A percentile compares a stretch with the other conserved stretches of the same genome.
Conservation (phyloP, 2,329 filamentous ascomycete genomes). For the Eutypa lata region DNA sequence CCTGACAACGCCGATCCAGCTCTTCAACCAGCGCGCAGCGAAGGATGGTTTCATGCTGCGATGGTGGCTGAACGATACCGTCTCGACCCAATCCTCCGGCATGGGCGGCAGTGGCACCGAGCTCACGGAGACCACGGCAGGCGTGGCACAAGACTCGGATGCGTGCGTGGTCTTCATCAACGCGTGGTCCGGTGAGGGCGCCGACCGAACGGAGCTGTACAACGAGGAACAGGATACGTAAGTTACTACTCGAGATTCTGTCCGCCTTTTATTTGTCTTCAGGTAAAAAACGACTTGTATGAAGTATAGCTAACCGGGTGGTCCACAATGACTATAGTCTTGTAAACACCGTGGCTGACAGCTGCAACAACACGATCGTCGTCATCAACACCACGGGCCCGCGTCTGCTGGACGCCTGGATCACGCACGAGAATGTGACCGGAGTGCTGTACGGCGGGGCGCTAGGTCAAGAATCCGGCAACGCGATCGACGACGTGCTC, state of each 20-base stretch:
- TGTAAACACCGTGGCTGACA: conserved; percentile 55
- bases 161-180: conserved; percentile 62
- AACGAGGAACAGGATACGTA: conserved; percentile 37
- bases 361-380: conserved; percentile 67
- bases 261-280: neutral
- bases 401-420: conserved; percentile 55
- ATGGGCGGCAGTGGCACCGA: conserved; percentile 2
- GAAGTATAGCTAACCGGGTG: too few species aligned
- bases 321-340: conserved; percentile 24
- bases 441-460: conserved; percentile 59
- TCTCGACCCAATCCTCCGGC: neutral
- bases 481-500: conserved; percentile 57
- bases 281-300: too few species aligned
- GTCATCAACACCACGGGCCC: conserved; percentile 63
- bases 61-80: conserved; percentile 6
- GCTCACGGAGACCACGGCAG: neutral
- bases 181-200: conserved; percentile 57
- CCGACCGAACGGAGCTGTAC: conserved; percentile 14
- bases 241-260: neutral
- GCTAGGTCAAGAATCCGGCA: conserved; percentile 60
- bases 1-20: conserved; percentile 3
- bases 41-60: conserved; percentile 6
- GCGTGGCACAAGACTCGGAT: conserved; percentile 12
- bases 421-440: conserved; percentile 57
- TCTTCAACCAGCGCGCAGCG: conserved; percentile 5